Base-by-base conservation (phyloP, 768 basidiomycete genomes). In the Leccinum uliginosum region DNA sequence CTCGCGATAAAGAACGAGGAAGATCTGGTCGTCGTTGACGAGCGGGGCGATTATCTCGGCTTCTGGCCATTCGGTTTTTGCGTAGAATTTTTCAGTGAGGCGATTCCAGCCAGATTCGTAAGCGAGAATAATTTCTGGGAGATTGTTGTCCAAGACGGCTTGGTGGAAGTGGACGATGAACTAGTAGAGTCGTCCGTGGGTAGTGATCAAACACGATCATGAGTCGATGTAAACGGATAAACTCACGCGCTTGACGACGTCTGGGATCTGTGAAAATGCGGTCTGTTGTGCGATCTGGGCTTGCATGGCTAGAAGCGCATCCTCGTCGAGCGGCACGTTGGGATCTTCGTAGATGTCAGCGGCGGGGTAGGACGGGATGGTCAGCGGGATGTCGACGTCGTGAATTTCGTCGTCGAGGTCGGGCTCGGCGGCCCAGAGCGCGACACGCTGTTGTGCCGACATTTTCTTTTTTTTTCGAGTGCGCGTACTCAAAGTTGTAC, bases 31-130 rank as follows among this genome's bases (percentile, higher is more conserved):
- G 71, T 97, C 92, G 67, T 93, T 88, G 55, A 98, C 94, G 60
- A 99, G 78, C 6, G 93, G 93, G 5, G 94, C 89, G 66, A 99
- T 93, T 58, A 93, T 76, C 76, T 99, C 96, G 6, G 93, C 94
- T 70, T 98, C 94, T 1, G 96, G 96, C 96, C 96, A 98, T 71
- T 99, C 96, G 3, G 85, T 86, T 71, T 89, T 91, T 6, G 92
- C 73, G 67, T 97, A 99, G 77, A 89, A 94, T 76, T 95, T 94
- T 77, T 97, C 92, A 0, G 96, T 97, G 69, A 95, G 85, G 60
- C 90, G 87, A 74, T 94, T 96, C 95, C 95, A 99, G 6, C 94
- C 94, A 51, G 88, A 92, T 76, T 98, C 95, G 68, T 99, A 99
- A 51, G 94, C 92, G 21, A 87, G 80, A 5, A 91, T 92, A 62